phyloP scores from a whole-genome alignment of 2,329 filamentous ascomycete genomes.

The Nothophoma quercina region DNA sequence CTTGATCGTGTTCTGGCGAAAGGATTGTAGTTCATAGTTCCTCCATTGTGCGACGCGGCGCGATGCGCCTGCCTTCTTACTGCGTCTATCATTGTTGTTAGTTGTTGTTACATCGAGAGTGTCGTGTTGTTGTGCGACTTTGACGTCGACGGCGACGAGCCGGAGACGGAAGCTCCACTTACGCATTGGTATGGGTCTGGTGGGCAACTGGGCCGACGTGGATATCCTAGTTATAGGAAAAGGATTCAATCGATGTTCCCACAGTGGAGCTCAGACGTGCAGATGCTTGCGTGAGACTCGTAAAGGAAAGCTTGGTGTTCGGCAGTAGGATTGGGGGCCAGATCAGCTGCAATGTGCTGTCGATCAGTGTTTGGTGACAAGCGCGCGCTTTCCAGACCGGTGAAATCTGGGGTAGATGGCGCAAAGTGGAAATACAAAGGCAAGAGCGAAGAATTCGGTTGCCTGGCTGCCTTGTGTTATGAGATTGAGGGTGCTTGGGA shows the following conservation, averaged over 20 bases:
- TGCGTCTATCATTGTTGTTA: constrained; percentile 36
- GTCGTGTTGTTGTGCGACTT: neutral
- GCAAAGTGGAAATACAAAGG: constrained; percentile 9
- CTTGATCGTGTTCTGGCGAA: constrained; percentile 42
- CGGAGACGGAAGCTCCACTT: constrained; percentile 30
- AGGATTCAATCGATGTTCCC: constrained; percentile 7
- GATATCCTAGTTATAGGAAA: constrained; percentile 9
- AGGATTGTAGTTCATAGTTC: constrained; percentile 43
- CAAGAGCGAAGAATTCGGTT: constrained; percentile 2
- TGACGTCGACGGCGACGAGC: neutral
- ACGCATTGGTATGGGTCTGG: constrained; percentile 30
- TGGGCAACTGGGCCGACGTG: constrained; percentile 26
- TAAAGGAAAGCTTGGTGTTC: constrained; percentile 3
- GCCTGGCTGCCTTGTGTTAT: constrained; percentile 10
- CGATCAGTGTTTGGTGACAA: constrained; percentile 21
- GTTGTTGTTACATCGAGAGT: constrained; percentile 12
- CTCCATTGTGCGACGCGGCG: constrained; percentile 41
- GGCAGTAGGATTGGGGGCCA: constrained; percentile 18
- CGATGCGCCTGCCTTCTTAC: constrained; percentile 48
- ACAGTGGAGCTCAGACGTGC: constrained; percentile 12
- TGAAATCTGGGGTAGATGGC: constrained; percentile 7
- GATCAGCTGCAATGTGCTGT: constrained; percentile 16
- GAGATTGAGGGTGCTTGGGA: constrained; percentile 4
- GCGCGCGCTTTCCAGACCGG: constrained; percentile 16
- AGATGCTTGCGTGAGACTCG: constrained; percentile 4